Evolutionary conservation across 208 protist genomes (phyloP).

Genomic region (Leishmania gerbilli): DNA sequence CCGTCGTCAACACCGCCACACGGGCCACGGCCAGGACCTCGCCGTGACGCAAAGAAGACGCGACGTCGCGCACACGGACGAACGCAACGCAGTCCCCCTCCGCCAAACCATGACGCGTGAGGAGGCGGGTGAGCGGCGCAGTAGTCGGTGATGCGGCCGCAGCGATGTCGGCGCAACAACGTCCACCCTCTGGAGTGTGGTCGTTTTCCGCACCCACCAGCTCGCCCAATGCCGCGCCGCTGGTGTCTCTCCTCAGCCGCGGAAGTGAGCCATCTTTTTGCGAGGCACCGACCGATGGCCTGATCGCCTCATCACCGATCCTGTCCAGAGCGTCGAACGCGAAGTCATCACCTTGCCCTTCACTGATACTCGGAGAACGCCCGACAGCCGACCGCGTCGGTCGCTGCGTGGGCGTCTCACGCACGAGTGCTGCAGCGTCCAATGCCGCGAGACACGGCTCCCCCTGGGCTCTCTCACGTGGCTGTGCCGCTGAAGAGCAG

Average conservation of each 20-base stretch:
- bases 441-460: background rate
- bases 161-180: background rate
- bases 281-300: background rate
- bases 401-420: background rate
- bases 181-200: background rate
- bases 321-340: background rate
- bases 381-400: background rate
- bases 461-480: background rate
- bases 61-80: conserved; percentile 5
- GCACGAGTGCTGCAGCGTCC: background rate
- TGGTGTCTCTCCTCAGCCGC: background rate
- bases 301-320: background rate
- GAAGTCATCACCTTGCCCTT: no score
- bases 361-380: background rate
- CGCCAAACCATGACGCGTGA: background rate
- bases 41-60: background rate
- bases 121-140: background rate
- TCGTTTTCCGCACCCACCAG: background rate
- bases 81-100: conserved; percentile 20
- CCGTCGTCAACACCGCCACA: background rate
- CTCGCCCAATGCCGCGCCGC: background rate
- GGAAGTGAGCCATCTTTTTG: background rate
- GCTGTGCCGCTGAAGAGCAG: background rate
- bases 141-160: background rate
- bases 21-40: conserved; percentile 29